Conservation (phyloP, 2,329 filamentous ascomycete genomes). For the Claviceps humidiphila region DNA sequence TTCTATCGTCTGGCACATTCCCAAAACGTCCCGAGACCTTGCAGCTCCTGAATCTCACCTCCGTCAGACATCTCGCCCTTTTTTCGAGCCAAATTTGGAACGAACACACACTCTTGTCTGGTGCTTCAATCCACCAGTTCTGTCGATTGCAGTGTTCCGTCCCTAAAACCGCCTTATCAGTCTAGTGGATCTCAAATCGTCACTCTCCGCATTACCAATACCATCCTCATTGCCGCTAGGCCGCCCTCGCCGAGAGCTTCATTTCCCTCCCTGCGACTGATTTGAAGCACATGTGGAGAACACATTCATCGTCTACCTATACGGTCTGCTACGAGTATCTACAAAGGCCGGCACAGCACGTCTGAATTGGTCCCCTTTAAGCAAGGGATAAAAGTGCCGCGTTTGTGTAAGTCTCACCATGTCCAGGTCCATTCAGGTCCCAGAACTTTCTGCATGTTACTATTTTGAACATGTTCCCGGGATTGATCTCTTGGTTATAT, state of each 20-base stretch:
- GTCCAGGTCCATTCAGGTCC: neutral
- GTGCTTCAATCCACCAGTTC: conserved; percentile 8
- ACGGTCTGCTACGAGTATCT: neutral
- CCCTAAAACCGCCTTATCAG: conserved; percentile 3
- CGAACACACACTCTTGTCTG: conserved; percentile 1
- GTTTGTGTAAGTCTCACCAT: neutral
- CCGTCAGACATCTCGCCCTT: conserved; percentile 12
- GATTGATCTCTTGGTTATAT: neutral
- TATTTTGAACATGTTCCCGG: neutral
- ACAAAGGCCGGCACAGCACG: neutral
- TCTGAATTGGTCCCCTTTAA: neutral
- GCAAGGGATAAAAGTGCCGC: neutral
- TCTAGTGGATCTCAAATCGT: conserved; percentile 1
- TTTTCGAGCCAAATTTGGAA: conserved; percentile 1
- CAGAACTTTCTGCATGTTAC: neutral
- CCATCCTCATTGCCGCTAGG: neutral
- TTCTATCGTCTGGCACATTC: conserved; percentile 10
- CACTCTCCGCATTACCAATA: neutral
- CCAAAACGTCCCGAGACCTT: conserved; percentile 16
- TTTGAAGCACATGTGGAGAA: conserved; percentile 11
- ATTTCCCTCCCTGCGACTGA: conserved; percentile 13
- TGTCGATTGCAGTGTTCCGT: conserved; percentile 10
- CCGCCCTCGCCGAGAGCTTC: conserved; percentile 10
- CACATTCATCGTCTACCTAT: neutral
- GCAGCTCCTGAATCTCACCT: conserved; percentile 15